A percentile compares a stretch with the other conserved stretches of the same genome.
phyloP scores from a whole-genome alignment of 1,284 basidiomycete species.

The Exobasidium rhododendri region DNA sequence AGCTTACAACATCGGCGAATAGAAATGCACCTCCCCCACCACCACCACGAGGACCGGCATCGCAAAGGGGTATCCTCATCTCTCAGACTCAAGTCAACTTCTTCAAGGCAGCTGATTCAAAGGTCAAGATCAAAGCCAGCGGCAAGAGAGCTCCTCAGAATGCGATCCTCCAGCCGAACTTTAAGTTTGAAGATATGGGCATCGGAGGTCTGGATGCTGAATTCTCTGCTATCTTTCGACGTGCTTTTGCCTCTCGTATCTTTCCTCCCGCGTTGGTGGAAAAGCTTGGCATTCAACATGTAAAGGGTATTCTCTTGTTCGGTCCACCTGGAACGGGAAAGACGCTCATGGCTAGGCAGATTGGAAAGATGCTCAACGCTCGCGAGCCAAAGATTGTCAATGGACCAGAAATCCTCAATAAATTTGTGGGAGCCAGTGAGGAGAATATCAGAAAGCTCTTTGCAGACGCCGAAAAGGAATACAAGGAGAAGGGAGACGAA shows the following conservation, averaged over 20 bases:
- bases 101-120: slow-evolving; percentile 74
- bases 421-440: slow-evolving; percentile 96
- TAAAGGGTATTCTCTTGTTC: slow-evolving; percentile 92
- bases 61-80: slow-evolving; percentile 70
- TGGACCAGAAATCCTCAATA: slow-evolving; percentile 95
- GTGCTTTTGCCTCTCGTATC: slow-evolving; percentile 95
- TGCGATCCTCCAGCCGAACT: slow-evolving; percentile 94
- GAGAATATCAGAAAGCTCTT: slow-evolving; percentile 98
- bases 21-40: slow-evolving; percentile 56
- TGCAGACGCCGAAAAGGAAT: slow-evolving; percentile 94
- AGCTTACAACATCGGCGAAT: slow-evolving; percentile 21
- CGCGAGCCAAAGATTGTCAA: slow-evolving; percentile 98
- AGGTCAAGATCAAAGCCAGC: slow-evolving; percentile 87
- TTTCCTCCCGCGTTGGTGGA: slow-evolving; percentile 96
- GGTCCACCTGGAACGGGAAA: slow-evolving; percentile 98
- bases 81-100: slow-evolving; percentile 85
- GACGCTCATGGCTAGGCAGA: slow-evolving; percentile 95
- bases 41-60: slow-evolving; percentile 16
- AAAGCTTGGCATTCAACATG: slow-evolving; percentile 96
- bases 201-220: slow-evolving; percentile 96
- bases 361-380: slow-evolving; percentile 98
- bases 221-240: slow-evolving; percentile 94
- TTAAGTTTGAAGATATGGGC: slow-evolving; percentile 99
- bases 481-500: slow-evolving; percentile 97
- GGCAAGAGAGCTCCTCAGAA: slow-evolving; percentile 89